Evolutionary conservation across 1,139 yeast species (phyloP).

Genomic region (Yamadazyma oceani): DNA sequence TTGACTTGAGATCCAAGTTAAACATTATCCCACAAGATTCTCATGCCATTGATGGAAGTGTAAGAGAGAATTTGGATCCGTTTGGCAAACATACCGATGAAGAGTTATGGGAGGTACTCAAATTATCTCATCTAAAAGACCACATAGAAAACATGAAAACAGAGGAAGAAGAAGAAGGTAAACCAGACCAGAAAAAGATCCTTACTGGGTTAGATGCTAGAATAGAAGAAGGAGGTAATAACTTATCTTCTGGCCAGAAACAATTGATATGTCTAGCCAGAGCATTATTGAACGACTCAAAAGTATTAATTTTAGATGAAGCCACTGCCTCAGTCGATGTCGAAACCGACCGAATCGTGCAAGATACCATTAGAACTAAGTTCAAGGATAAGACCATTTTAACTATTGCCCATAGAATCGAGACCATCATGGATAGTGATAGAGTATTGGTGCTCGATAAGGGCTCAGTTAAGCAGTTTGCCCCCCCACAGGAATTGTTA

Average conservation of each 20-base stretch:
- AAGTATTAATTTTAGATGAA: slow-evolving; percentile 35
- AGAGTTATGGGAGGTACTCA: slow-evolving; percentile 33
- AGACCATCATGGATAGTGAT: slow-evolving; percentile 37
- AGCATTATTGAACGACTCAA: slow-evolving; percentile 33
- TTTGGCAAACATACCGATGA: slow-evolving; percentile 29
- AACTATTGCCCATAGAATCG: slow-evolving; percentile 39
- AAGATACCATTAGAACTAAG: slow-evolving; percentile 32
- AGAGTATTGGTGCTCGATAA: slow-evolving; percentile 32
- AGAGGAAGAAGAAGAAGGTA: slow-evolving; percentile 16
- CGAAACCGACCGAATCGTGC: slow-evolving; percentile 36
- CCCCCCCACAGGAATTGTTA: slow-evolving; percentile 28
- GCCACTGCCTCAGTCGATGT: slow-evolving; percentile 43
- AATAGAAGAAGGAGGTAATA: slow-evolving; percentile 32
- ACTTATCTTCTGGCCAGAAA: slow-evolving; percentile 38
- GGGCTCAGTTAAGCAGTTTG: slow-evolving; percentile 35
- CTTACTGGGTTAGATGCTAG: slow-evolving; percentile 16
- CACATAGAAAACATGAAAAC: slow-evolving; percentile 35
- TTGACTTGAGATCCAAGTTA: slow-evolving; percentile 33
- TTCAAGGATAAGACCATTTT: slow-evolving; percentile 35
- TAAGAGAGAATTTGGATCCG: slow-evolving; percentile 40
- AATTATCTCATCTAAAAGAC: slow-evolving; percentile 35
- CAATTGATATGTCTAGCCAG: slow-evolving; percentile 40
- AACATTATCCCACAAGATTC: slow-evolving; percentile 44
- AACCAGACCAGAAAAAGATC: slow-evolving; percentile 2
- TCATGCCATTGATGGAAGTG: slow-evolving; percentile 34